Base-by-base conservation (phyloP, 352 stramenopile genomes). In the Globisporangium iwayamae region DNA sequence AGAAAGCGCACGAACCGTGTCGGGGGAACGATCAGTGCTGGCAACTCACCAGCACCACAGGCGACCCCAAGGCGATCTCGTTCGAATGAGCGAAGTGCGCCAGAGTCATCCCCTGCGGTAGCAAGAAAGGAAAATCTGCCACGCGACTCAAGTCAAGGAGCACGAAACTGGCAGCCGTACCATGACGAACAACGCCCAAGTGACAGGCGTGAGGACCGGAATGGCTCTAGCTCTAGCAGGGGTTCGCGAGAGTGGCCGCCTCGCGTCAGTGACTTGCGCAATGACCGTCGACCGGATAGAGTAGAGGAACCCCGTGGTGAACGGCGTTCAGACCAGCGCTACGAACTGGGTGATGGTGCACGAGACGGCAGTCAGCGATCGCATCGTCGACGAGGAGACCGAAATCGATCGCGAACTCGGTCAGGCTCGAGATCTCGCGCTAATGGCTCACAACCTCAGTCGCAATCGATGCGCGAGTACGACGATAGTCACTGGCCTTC, bases 1-100 rank as follows among this genome's bases (percentile, higher is more conserved):
- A 60, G 76, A 39, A 75, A 67, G 52, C 66, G 66, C n/a, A 68
- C 66, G 9, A 66, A 78, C 32, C 78, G 73, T 53, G 74, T 77
- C n/a, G 77, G 77, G 41, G 63, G 72, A 13, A 65, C 65, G 7
- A 65, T 86, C 46, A 69, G 50, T 43, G 52, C 39, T 13, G 66
- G 65, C 16, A 74, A 62, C 36, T 77, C 67, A n/a, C 39, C 67
- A n/a, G 56, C 36, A 7, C 55, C 34, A 16, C 66, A 70, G 7
- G 10, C 5, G 30, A 54, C 45, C 0, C 67, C 73, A 43, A 52
- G 50, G 34, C 65, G 73, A 30, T 83, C 77, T 30, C 68, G 22
- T 32, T 83, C 76, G 14, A 82, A 22, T n/a, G 77, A 83, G 8
- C 54, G 69, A 51, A 69, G 62, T 7, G 46, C 16, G 3, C 54